phyloP scores from a whole-genome alignment of 306 rosid genomes.

The Sesbania bispinosa region DNA sequence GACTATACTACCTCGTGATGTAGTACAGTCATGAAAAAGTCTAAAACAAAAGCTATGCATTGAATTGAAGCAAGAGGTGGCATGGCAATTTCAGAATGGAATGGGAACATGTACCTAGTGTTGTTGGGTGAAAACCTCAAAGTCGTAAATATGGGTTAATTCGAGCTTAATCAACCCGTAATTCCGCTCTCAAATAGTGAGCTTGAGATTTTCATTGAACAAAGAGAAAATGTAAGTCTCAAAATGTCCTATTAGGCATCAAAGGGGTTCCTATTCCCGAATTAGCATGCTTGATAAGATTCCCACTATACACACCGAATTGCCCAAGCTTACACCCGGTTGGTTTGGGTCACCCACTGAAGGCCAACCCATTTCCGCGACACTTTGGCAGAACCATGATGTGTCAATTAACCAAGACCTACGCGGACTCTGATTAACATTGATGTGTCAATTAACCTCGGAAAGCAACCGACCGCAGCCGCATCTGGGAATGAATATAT shows the following conservation, averaged over 20 bases:
- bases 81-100: not conserved
- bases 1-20: too few species aligned
- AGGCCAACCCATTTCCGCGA: slow-evolving; percentile 91
- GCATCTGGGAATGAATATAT: too few species aligned
- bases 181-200: slow-evolving; percentile 57
- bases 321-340: slow-evolving; percentile 50
- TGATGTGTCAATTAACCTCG: too few species aligned
- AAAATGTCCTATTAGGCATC: slow-evolving; percentile 71
- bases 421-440: too few species aligned
- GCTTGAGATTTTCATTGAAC: slow-evolving; percentile 76
- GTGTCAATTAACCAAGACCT: too few species aligned
- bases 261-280: slow-evolving; percentile 83
- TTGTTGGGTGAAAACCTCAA: slow-evolving; percentile 41
- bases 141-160: slow-evolving; percentile 61
- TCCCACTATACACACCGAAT: slow-evolving; percentile 66
- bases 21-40: not conserved
- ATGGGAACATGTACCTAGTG: slow-evolving; percentile 45
- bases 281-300: slow-evolving; percentile 58
- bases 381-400: too few species aligned
- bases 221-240: slow-evolving; percentile 63
- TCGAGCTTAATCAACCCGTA: slow-evolving; percentile 79
- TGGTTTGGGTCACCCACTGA: slow-evolving; percentile 74
- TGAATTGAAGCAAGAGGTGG: not conserved
- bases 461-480: too few species aligned
- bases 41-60: not conserved